Conservation (phyloP, 306 rosid species). For the Quercus variabilis region DNA sequence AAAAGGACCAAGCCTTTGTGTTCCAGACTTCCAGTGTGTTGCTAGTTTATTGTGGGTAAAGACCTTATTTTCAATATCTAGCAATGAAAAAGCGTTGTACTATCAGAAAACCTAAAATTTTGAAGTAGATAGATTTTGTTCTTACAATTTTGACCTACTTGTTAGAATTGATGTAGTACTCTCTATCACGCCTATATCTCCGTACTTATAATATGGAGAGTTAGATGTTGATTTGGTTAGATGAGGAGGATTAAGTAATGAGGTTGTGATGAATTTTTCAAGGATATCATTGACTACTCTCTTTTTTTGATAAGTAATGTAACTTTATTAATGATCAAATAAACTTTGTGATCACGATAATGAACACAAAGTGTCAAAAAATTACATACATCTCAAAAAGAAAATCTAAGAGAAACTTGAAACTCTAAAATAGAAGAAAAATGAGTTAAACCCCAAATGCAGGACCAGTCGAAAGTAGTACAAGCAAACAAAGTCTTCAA, state of each 20-base stretch:
- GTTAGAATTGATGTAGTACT: not conserved
- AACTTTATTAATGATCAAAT: too few species aligned
- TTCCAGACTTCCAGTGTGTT: not conserved
- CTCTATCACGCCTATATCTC: not conserved
- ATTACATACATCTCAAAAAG: too few species aligned
- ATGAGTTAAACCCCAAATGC: too few species aligned
- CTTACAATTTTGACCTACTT: not conserved
- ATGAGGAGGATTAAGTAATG: not conserved
- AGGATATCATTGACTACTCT: not conserved
- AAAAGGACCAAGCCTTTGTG: not conserved
- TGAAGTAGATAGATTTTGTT: not conserved
- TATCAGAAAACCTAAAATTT: not conserved
- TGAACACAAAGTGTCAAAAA: too few species aligned
- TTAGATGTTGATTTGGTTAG: not conserved
- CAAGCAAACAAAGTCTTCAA: too few species aligned
- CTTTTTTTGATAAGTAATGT: too few species aligned
- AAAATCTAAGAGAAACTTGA: too few species aligned
- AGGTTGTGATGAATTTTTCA: not conserved
- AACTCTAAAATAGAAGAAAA: too few species aligned
- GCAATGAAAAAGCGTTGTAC: not conserved
- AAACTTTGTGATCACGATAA: too few species aligned
- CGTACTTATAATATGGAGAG: not conserved
- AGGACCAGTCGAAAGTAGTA: too few species aligned
- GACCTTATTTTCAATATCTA: not conserved
- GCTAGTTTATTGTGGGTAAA: not conserved